Conservation (phyloP, 2,329 filamentous ascomycete genomes). For the Bimuria novae-zelandiae region DNA sequence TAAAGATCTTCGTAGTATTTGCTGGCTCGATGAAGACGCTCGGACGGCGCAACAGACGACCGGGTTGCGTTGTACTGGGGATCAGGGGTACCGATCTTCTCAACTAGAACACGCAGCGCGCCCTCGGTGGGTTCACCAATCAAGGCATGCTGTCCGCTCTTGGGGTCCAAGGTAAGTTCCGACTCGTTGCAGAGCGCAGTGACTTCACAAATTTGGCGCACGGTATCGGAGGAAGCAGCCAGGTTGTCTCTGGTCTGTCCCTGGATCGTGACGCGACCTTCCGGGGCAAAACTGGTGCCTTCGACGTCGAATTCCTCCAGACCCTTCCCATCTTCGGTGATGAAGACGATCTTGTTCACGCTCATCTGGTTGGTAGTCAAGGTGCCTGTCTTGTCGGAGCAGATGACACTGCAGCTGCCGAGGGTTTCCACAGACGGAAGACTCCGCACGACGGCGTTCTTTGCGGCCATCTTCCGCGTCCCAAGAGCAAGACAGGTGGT, state of each 20-base stretch:
- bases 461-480: slow-evolving; percentile 97
- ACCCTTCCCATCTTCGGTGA: slow-evolving; percentile 72
- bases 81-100: slow-evolving; percentile 89
- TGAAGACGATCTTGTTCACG: slow-evolving; percentile 87
- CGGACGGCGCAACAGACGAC: slow-evolving; percentile 53
- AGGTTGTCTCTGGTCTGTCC: slow-evolving; percentile 72
- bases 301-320: slow-evolving; percentile 88
- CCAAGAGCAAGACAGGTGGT: slow-evolving; percentile 97
- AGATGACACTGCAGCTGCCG: slow-evolving; percentile 98
- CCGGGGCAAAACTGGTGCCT: slow-evolving; percentile 88
- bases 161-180: slow-evolving; percentile 78
- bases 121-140: slow-evolving; percentile 96
- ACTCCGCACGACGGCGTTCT: slow-evolving; percentile 96
- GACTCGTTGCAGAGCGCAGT: slow-evolving; percentile 87
- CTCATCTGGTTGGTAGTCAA: slow-evolving; percentile 99
- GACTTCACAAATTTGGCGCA: slow-evolving; percentile 75
- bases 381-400: slow-evolving; percentile 98
- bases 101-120: slow-evolving; percentile 83
- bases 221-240: slow-evolving; percentile 71
- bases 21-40: slow-evolving; percentile 81
- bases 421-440: slow-evolving; percentile 96
- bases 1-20: slow-evolving; percentile 79
- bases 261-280: slow-evolving; percentile 71
- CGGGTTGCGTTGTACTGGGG: slow-evolving; percentile 60
- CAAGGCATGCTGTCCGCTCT: slow-evolving; percentile 74